Conservation (phyloP, 2,329 filamentous ascomycete species). For the Hymenoscyphus salicellus region DNA sequence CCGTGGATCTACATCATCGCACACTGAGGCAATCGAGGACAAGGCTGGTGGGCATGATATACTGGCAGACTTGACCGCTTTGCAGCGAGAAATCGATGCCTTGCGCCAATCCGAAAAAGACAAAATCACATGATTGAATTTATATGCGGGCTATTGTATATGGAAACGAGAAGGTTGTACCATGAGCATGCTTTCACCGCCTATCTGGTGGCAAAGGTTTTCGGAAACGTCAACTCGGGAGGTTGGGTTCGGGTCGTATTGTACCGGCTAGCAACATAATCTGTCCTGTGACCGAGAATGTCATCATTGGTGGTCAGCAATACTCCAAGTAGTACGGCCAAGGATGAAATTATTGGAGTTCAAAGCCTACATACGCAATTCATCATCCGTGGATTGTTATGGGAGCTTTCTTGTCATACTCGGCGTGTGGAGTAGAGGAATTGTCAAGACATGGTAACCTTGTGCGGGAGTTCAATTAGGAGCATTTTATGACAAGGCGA, state of each 20-base stretch:
- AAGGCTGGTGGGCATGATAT: conserved; percentile 54
- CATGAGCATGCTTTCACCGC: conserved; percentile 6
- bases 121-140: conserved; percentile 25
- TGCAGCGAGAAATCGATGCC: conserved; percentile 75
- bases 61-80: conserved; percentile 66
- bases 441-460: neutral
- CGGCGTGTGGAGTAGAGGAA: conserved; percentile 1
- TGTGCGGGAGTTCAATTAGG: conserved; percentile 7
- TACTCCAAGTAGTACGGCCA: neutral
- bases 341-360: neutral
- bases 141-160: conserved; percentile 11
- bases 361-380: neutral
- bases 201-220: neutral
- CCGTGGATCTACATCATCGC: conserved; percentile 24
- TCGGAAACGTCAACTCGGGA: conserved; percentile 1
- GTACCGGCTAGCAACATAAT: conserved; percentile 11
- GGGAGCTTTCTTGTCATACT: neutral
- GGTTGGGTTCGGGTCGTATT: conserved; percentile 9
- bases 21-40: conserved; percentile 35
- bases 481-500: conserved; percentile 9
- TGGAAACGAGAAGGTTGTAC: conserved; percentile 4
- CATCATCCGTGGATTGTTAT: conserved; percentile 1
- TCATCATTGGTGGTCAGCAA: conserved; percentile 17
- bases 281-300: conserved; percentile 12
- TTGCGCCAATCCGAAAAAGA: conserved; percentile 44